Evolutionary conservation across 202 grass and related monocot species (phyloP).

Genomic region (Eragrostis tef): DNA sequence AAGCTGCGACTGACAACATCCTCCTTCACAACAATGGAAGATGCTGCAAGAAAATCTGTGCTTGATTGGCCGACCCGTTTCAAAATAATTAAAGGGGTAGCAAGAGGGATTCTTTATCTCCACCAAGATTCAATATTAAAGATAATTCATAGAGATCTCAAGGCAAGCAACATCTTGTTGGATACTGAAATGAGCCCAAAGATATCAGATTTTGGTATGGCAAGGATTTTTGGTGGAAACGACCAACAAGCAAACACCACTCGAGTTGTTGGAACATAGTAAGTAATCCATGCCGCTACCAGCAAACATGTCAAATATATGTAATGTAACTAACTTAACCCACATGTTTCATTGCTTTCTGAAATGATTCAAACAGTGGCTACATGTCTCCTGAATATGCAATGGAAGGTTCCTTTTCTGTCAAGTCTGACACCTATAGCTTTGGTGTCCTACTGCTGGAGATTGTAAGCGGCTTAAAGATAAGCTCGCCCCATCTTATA

Average conservation of each 20-base stretch:
- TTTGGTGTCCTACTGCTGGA: constrained; percentile 65
- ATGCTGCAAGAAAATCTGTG: constrained; percentile 8
- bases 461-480: constrained; percentile 57
- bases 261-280: constrained; percentile 49
- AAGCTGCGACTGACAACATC: constrained; percentile 8
- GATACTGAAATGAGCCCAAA: constrained; percentile 68
- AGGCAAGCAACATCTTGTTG: constrained; percentile 57
- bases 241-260: constrained; percentile 28
- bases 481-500: constrained; percentile 26
- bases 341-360: neutral
- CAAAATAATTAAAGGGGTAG: constrained; percentile 50
- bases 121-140: constrained; percentile 61
- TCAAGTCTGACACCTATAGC: constrained; percentile 69
- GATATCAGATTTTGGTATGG: constrained; percentile 77
- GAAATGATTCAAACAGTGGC: constrained; percentile 45
- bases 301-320: neutral
- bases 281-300: constrained; percentile 30
- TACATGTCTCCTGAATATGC: constrained; percentile 79
- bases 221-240: constrained; percentile 59
- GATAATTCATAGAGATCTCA: neutral
- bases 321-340: neutral
- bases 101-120: constrained; percentile 55
- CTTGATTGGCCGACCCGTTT: constrained; percentile 35
- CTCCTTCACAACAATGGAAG: constrained; percentile 2
- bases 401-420: constrained; percentile 55